Evolutionary conservation across 768 basidiomycete genomes (phyloP).

Genomic region (Crassisporium funariophilum): DNA sequence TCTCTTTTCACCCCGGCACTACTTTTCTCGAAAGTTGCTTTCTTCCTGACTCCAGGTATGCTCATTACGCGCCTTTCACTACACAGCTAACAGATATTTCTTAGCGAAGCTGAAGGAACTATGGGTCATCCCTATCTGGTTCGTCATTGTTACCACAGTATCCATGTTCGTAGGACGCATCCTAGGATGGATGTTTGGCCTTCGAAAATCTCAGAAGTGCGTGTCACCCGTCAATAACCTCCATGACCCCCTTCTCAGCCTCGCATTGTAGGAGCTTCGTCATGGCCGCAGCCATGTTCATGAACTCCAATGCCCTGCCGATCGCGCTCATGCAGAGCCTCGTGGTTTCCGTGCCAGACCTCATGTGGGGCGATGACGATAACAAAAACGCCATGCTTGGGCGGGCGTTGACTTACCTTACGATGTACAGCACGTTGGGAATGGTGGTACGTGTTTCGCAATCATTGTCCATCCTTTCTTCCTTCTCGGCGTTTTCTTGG

Average conservation of each 20-base stretch:
- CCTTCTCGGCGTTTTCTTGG: neutral
- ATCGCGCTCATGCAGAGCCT: slow-evolving; percentile 94
- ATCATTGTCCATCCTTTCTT: neutral
- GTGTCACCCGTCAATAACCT: slow-evolving; percentile 17
- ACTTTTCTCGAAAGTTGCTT: slow-evolving; percentile 94
- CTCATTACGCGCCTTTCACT: neutral
- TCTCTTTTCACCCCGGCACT: slow-evolving; percentile 88
- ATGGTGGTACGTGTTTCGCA: slow-evolving; percentile 72
- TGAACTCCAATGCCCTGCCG: slow-evolving; percentile 94
- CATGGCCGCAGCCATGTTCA: slow-evolving; percentile 83
- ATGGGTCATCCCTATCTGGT: slow-evolving; percentile 88
- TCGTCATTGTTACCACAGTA: slow-evolving; percentile 70
- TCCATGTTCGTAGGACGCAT: slow-evolving; percentile 70
- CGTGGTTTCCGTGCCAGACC: slow-evolving; percentile 76
- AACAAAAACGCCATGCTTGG: slow-evolving; percentile 89
- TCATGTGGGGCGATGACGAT: slow-evolving; percentile 83
- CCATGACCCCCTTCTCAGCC: neutral
- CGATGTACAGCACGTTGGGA: slow-evolving; percentile 91
- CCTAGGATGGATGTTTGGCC: slow-evolving; percentile 61
- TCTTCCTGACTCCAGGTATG: slow-evolving; percentile 80
- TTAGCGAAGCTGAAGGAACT: slow-evolving; percentile 76
- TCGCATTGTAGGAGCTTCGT: slow-evolving; percentile 61
- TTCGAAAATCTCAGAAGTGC: slow-evolving; percentile 78
- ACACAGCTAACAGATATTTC: neutral
- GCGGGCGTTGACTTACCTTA: slow-evolving; percentile 85